phyloP scores from a whole-genome alignment of 768 basidiomycete species.

The Rhizopogon rudus region DNA sequence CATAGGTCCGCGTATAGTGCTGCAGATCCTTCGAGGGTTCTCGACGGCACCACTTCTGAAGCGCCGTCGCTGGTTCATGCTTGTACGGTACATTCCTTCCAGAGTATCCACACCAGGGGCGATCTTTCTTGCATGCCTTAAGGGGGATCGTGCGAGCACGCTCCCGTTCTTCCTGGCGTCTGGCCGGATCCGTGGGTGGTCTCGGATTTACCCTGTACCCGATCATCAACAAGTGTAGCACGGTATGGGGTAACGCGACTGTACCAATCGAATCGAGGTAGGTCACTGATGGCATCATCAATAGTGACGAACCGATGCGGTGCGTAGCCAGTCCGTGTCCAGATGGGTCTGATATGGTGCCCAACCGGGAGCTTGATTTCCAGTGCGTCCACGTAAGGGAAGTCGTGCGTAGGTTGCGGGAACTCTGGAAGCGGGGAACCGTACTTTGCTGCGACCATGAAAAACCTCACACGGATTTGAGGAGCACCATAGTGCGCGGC shows the following conservation, averaged over 20 bases:
- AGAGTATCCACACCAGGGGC: constrained; percentile 27
- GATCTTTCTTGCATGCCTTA: constrained; percentile 34
- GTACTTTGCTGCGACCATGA: constrained; percentile 38
- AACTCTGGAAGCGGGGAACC: constrained; percentile 32
- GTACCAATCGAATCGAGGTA: constrained; percentile 73
- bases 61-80: constrained; percentile 30
- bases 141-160: constrained; percentile 19
- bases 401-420: constrained; percentile 41
- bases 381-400: constrained; percentile 36
- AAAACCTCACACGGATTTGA: constrained; percentile 42
- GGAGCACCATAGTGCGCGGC: constrained; percentile 46
- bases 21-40: constrained; percentile 50
- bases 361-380: constrained; percentile 47
- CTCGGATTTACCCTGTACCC: constrained; percentile 20
- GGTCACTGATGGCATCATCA: constrained; percentile 69
- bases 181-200: background rate
- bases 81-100: constrained; percentile 27
- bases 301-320: constrained; percentile 56
- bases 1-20: constrained; percentile 58
- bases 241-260: constrained; percentile 2
- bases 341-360: constrained; percentile 37
- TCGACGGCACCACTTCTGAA: constrained; percentile 44
- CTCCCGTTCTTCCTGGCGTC: constrained; percentile 14
- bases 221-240: background rate
- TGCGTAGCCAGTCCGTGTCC: constrained; percentile 43